Percentiles rank a stretch among this genome's conserved stretches.
Evolutionary conservation across 2,329 filamentous ascomycete species (phyloP).

Genomic region (Colletotrichum neosansevieriae): DNA sequence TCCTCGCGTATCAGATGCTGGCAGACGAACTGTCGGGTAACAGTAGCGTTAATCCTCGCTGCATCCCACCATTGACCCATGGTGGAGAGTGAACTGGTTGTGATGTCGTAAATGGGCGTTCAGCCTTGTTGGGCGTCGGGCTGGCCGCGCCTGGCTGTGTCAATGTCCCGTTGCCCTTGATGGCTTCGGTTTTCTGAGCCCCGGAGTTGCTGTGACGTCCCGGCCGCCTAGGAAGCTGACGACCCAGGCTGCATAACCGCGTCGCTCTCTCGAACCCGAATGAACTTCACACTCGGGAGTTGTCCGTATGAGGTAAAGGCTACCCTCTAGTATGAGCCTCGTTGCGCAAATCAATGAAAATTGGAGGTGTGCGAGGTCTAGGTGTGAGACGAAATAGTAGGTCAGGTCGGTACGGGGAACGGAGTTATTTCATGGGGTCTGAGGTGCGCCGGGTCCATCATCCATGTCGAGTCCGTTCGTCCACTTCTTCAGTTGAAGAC

Average conservation of each 20-base stretch:
- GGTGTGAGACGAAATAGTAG: slow-evolving; percentile 34
- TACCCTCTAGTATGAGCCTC: not conserved
- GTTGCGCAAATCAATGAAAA: not conserved
- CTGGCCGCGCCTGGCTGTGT: slow-evolving; percentile 16
- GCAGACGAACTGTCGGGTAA: slow-evolving; percentile 76
- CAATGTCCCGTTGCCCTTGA: not conserved
- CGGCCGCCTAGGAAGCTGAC: slow-evolving; percentile 32
- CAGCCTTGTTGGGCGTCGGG: slow-evolving; percentile 16
- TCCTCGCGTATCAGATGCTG: slow-evolving; percentile 74
- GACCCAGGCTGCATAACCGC: slow-evolving; percentile 35
- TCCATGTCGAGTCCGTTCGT: slow-evolving; percentile 21
- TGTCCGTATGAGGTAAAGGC: slow-evolving; percentile 9
- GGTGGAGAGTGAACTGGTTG: slow-evolving; percentile 5
- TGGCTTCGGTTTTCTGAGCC: slow-evolving; percentile 13
- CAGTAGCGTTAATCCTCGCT: slow-evolving; percentile 75
- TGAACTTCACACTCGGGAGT: slow-evolving; percentile 24
- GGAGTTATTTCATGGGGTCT: slow-evolving; percentile 35
- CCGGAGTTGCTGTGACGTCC: slow-evolving; percentile 25
- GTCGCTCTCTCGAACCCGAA: slow-evolving; percentile 9
- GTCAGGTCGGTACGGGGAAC: slow-evolving; percentile 30
- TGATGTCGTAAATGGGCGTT: not conserved
- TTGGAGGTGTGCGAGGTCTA: slow-evolving; percentile 32
- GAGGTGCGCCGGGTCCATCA: slow-evolving; percentile 32
- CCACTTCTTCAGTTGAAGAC: slow-evolving; percentile 29
- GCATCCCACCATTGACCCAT: slow-evolving; percentile 74